A percentile compares a stretch with the other conserved stretches of the same genome.
phyloP scores from a whole-genome alignment of 2,329 filamentous ascomycete genomes.

The Pestalotiopsis sp. region DNA sequence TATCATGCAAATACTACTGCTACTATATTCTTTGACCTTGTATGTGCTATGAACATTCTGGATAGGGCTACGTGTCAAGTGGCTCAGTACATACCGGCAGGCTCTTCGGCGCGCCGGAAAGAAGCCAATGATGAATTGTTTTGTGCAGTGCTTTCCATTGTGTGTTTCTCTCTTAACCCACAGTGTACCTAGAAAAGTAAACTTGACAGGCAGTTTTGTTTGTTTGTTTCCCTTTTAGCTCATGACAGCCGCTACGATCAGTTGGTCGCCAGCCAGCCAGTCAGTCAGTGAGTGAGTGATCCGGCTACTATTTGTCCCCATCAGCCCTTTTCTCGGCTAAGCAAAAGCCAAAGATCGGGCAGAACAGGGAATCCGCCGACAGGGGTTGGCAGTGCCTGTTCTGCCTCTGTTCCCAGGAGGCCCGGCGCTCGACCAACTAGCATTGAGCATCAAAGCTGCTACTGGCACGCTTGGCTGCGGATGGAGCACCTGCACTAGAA shows the following conservation, averaged over 20 bases:
- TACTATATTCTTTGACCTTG: background rate
- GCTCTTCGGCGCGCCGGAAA: background rate
- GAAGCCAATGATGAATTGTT: background rate
- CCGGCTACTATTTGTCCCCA: background rate
- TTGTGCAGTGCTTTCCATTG: background rate
- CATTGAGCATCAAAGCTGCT: background rate
- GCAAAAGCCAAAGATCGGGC: background rate
- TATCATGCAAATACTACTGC: background rate
- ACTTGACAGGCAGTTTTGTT: background rate
- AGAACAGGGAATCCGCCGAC: conserved; percentile 4
- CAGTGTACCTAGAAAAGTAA: no score
- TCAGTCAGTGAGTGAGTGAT: background rate
- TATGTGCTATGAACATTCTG: background rate
- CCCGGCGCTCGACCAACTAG: background rate
- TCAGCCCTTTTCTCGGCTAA: conserved; percentile 1
- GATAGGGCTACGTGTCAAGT: background rate
- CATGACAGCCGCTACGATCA: background rate
- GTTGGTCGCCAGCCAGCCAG: background rate
- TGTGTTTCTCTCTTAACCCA: no score
- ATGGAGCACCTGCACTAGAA: conserved; percentile 3
- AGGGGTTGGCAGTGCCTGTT: background rate
- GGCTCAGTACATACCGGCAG: background rate
- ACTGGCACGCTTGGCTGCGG: background rate
- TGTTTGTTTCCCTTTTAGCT: background rate
- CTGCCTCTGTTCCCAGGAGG: background rate